Evolutionary conservation across 2,329 filamentous ascomycete species (phyloP), one percentile per base, ranked within the genome.

Genomic region (Penicillium oxalicum): DNA sequence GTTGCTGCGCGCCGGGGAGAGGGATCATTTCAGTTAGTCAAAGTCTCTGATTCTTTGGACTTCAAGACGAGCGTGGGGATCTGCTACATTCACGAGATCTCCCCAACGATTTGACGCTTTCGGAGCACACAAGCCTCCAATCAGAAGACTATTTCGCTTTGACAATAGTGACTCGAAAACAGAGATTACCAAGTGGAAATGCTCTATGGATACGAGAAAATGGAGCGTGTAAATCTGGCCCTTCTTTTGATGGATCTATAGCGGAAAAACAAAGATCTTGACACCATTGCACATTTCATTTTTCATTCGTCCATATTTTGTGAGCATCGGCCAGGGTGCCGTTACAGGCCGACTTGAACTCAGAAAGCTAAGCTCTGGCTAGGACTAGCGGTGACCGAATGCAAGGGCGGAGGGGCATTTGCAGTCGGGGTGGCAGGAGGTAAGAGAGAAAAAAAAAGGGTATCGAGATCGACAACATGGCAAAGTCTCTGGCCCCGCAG

Each of bases 391-490:
- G 47, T 53, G 49, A 50, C 44, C 44, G 55, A 50, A 56, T 57
- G 58, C 50, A 60, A 60, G 54, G 57, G 54, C 40, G 44, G 46
- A 49, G 42, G 49, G 42, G 35, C 18, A 27, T 45, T 32, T 32
- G 29, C 29, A 32, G 37, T 41, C 40, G 34, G 45, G 46, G 38
- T 44, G 44, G 41, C 36, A 49, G 48, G 37, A 43, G 49, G 51
- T 27, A 49, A 42, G 39, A 53, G 25, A 41, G 47, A 45, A 42
- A 47, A 42, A 53, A 45, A 61, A 52, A 59, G 60, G 61, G 61
- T 62, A 63, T 64, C 57, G 58, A 61, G 55, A 56, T 62, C 59
- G 57, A 62, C 53, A 55, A 55, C 50, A 55, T 52, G 52, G 55
- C 51, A 42, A 29, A 44, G 26, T 35, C 18, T 38, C 45, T 18